Percentiles rank a stretch among this genome's conserved stretches.
These are phyloP conservation scores for Leishmania mexicana DNA, from an alignment of 208 protist species.

Conservation along the genomic window DNA sequence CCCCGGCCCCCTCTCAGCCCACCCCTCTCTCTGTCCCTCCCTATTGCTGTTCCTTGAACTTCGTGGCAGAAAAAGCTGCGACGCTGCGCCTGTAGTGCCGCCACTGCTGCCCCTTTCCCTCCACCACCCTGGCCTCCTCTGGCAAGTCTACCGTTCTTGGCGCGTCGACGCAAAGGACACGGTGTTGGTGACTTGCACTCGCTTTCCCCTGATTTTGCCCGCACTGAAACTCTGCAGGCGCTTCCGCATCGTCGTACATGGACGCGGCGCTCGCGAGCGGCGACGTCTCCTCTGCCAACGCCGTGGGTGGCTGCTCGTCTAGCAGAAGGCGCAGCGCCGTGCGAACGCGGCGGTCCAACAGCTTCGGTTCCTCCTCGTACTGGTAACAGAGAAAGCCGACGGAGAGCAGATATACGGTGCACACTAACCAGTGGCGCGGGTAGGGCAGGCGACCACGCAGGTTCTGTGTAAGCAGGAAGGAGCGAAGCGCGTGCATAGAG, in stretches of 20 bases:
- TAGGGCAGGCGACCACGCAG: conserved; percentile 76
- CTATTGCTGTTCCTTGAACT: neutral
- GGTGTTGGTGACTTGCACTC: conserved; percentile 24
- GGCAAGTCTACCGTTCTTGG: conserved; percentile 5
- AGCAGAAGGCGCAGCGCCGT: conserved; percentile 55
- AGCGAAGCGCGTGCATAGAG: conserved; percentile 74
- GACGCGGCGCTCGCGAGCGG: neutral
- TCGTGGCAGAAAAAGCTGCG: neutral
- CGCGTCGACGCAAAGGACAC: conserved; percentile 27
- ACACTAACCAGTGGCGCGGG: conserved; percentile 69
- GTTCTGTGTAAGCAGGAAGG: conserved; percentile 77
- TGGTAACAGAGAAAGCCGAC: conserved; percentile 77
- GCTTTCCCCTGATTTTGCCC: conserved; percentile 2
- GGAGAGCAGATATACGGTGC: conserved; percentile 74
- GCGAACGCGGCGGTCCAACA: conserved; percentile 64
- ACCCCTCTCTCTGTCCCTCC: neutral
- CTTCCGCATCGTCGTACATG: conserved; percentile 8
- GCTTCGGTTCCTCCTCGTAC: conserved; percentile 77
- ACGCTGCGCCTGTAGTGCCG: neutral
- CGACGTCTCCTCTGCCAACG: neutral
- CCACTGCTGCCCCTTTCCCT: neutral
- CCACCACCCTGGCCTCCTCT: neutral
- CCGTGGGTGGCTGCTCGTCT: conserved; percentile 35
- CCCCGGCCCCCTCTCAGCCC: neutral
- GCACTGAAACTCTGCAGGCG: neutral